Evolutionary conservation across 164 flowering plant genomes (phyloP), one percentile per base, ranked within the genome.

Genomic region (Aristolochia californica): DNA sequence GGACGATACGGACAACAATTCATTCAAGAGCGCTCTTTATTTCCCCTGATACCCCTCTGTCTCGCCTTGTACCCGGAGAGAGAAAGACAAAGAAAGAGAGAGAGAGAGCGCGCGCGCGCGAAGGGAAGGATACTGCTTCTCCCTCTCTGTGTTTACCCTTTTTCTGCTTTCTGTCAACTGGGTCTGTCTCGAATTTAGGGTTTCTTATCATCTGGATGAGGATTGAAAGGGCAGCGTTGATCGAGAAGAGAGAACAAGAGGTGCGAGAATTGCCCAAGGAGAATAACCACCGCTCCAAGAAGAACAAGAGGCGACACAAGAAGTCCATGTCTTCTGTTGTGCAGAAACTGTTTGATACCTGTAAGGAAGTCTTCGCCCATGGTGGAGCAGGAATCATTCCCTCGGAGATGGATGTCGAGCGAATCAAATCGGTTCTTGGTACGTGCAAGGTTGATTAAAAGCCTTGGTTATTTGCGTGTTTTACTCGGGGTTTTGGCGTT

Each of bases 361-460:
- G 90, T 67, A 75, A 71, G 67, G 76, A 75, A 12, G 90, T 84
- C 5, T 84, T 84, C 62, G 74, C 83, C 18, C n/a, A 16, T 2
- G 59, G 73, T 58, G 75, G 72, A 2, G 20, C 81, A n/a, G 84
- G 84, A 18, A 38, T 63, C 58, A 69, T 84, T 50, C 86, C 84
- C 1, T 54, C 78, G 21, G 66, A 76, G 2, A 67, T 45, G 0
- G 71, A 74, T 48, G 63, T 84, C 25, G 74, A 77, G 43, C 70
- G 71, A 24, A 65, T 84, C 0, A 74, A 60, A 13, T 48, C 68
- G 26, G 74, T 84, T 50, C 64, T 84, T 64, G 86, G 90, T 70
- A 64, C 27, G 57, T 49, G 50, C 30, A 16, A 5, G 13, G 24
- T 2, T 52, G 34, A 21, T 21, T 7, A 8, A n/a, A n/a, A n/a